Base-by-base conservation (phyloP, 2,329 filamentous ascomycete genomes). In the Acrocalymma vagum region DNA sequence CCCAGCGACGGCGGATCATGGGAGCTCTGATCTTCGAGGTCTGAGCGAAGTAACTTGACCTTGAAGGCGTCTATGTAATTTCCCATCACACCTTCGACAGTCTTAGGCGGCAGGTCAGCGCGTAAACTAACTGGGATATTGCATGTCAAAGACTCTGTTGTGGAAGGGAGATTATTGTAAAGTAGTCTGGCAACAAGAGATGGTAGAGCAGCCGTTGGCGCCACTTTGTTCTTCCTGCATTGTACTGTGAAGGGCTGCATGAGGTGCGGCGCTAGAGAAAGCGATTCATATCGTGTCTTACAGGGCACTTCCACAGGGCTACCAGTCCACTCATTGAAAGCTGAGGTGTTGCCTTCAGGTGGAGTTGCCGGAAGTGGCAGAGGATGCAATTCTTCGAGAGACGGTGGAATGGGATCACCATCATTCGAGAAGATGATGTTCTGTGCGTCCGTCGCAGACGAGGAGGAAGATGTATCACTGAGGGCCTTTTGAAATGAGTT, bases 371-470 rank as follows among this genome's bases (percentile, higher is more conserved):
- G 62, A 13, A 71, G 29, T 3, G 65, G 55, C 13, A 73, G 58
- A 4, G 69, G 60, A 31, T 72, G 70, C 3, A 71, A 34, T 7
- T 51, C 51, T 36, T 75, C 73, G 6, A 75, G 48, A n/a, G n/a
- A n/a, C n/a, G 63, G 64, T 3, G 70, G 70, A 2, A 73, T 53
- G 3, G 76, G 56, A 1, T 64, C 4, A 6, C n/a, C 22, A 5
- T 28, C 15, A 10, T 25, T 13, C 9, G 42, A 20, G 5, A 23
- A 3, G 8, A 24, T 6, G 16, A 41, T 9, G 4, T 32, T 1
- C 24, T 33, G 11, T 17, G 22, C 15, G 10, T 63, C 38, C 8
- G 39, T 20, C 10, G 69, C 41, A 10, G 20, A 11, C 3, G 29
- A 18, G 2, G 26, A 27, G 2, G 16, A 22, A 14, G 40, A n/a